Conservation (phyloP, 1,139 yeast species). For the Geotrichum carabidarum region DNA sequence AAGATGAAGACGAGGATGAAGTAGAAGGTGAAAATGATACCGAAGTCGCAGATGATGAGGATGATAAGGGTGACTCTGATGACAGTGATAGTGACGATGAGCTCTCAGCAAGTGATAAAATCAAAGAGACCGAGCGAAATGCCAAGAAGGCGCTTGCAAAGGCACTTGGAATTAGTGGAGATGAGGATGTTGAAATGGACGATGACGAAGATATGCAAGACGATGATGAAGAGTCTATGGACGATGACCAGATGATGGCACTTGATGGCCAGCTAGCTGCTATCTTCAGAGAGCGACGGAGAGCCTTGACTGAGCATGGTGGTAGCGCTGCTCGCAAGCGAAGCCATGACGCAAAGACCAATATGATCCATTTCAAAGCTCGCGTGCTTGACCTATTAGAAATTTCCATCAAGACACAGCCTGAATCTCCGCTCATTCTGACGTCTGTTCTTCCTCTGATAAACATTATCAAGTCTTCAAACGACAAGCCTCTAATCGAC, state of each 20-base stretch:
- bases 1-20: constrained; percentile 32
- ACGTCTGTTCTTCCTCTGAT: constrained; percentile 56
- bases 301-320: constrained; percentile 25
- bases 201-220: constrained; percentile 41
- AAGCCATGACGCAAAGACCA: constrained; percentile 62
- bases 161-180: constrained; percentile 55
- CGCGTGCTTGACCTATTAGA: constrained; percentile 75
- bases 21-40: too few relatives aligned
- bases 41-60: constrained; percentile 27
- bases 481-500: constrained; percentile 63
- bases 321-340: constrained; percentile 24
- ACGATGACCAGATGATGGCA: constrained; percentile 96
- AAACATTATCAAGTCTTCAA: constrained; percentile 56
- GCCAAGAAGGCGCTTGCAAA: constrained; percentile 70
- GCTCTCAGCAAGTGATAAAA: constrained; percentile 4
- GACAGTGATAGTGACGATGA: constrained; percentile 25
- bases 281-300: constrained; percentile 65
- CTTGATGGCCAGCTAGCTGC: constrained; percentile 78
- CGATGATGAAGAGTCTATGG: constrained; percentile 77
- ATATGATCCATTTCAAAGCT: constrained; percentile 72
- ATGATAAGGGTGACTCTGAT: constrained; percentile 29
- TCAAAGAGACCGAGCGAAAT: constrained; percentile 44
- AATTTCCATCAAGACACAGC: constrained; percentile 48
- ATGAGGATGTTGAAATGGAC: constrained; percentile 16
- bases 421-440: constrained; percentile 42